Evolutionary conservation across 2,329 filamentous ascomycete species (phyloP), one percentile per base, ranked within the genome.

Genomic region (Epichloe scottii): DNA sequence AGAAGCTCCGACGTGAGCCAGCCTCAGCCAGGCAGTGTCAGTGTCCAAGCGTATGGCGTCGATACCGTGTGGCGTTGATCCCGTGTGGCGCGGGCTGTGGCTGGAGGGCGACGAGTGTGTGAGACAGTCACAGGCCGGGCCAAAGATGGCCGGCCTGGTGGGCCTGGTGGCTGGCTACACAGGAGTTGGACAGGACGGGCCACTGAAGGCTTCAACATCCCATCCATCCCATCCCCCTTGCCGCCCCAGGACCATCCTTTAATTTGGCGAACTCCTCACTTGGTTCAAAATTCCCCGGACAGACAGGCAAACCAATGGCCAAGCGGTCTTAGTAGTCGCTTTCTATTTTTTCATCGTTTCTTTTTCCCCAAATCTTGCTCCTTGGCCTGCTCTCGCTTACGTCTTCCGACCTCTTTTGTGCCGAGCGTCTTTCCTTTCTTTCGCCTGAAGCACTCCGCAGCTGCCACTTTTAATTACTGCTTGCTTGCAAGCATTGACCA

Each of bases 1-100:
- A 50, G 45, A 19, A 35, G 43, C 37, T 37, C 12, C 4, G 38
- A 48, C 39, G 45, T 51, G 39, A 47, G 49, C 49, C 46, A 51
- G 11, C 5, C 23, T 51, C 45, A 47, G 49, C 49, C 46, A 51
- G 11, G 14, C 23, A 26, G 7, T 26, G 7, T 26, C 26, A 26
- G 26, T 1, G 7, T 21, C 17, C 40, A 12, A 5, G 17, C 33
- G 33, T 37, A 48, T 26, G 10, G 42, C n/a, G 19, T n/a, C 44
- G n/a, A n/a, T n/a, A n/a, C n/a, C n/a, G n/a, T n/a, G n/a, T n/a
- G n/a, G n/a, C n/a, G n/a, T n/a, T n/a, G 14, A 17, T 23, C 37
- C 15, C 26, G 14, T 47, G 49, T 51, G 49, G 49, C 49, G 42
- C 43, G 15, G 21, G 50, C 19, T 42, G 43, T 46, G 37, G 33